Base-by-base conservation (phyloP, 352 stramenopile species). In the Phytopythium oedochilum region DNA sequence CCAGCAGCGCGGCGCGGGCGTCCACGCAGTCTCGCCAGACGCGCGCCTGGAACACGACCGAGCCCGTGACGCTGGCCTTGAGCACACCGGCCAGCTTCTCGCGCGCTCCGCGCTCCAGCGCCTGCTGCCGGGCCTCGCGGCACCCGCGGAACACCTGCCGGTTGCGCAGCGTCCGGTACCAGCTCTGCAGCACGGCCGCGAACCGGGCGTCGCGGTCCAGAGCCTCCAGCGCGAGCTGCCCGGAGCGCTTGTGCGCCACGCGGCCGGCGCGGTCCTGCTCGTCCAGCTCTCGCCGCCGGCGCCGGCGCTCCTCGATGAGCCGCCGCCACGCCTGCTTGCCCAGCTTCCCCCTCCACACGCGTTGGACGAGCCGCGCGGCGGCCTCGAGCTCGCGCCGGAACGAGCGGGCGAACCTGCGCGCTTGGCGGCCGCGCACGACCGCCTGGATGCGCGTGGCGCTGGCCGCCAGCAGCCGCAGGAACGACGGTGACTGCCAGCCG, bases 1-100 rank as follows among this genome's bases (percentile, higher is more conserved):
- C 71, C 10, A 53, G 52, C 32, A 88, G 59, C 32, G 72, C 45
- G 25, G 71, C 20, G 40, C 78, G 81, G 36, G 68, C 60, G 48
- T 82, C 80, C 20, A 86, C 57, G 22, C 75, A 86, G 47, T 89
- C 79, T 1, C 71, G 70, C 83, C 83, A 92, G 17, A 90, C 78
- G 8, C 66, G 66, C 36, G 83, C 76, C 43, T 88, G 83, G 54
- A 88, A 92, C 14, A 87, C 56, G 22, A 86, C 72, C 42, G 67
- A 64, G 53, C 64, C 66, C 10, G 53, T 55, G 31, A 75, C 66
- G 39, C 70, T 56, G 1, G 49, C 38, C 5, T 36, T 55, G 10
- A 89, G 47, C 29, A 78, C 66, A 0, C 64, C 50, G 0, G 31
- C 32, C 5, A 89, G 49, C 38, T 78, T 86, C 4, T 71, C 63